These are phyloP conservation scores for Hanseniaspora uvarum DNA, from an alignment of 1,139 yeast genomes.

Conservation along the genomic window DNA sequence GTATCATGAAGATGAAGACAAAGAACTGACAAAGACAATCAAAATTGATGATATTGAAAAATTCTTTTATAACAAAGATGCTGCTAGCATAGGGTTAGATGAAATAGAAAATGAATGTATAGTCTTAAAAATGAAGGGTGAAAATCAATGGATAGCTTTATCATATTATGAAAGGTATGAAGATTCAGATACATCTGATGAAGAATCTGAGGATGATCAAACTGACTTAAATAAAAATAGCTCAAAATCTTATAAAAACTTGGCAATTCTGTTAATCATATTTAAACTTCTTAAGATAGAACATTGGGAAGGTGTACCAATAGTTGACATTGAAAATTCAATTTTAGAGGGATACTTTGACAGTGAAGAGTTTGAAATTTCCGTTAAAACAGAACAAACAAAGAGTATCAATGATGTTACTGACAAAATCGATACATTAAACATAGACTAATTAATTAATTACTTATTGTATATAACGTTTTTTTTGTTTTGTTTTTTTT, in stretches of 20 bases:
- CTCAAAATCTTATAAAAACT: constrained; percentile 12
- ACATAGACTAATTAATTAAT: neutral
- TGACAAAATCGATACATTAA: neutral
- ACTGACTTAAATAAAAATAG: too few species aligned
- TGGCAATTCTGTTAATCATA: constrained; percentile 23
- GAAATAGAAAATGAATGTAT: constrained; percentile 39
- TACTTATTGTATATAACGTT: neutral
- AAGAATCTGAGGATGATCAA: constrained; percentile 23
- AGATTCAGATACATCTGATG: constrained; percentile 26
- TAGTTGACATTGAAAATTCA: neutral
- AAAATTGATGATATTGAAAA: constrained; percentile 39
- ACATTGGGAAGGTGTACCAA: constrained; percentile 37
- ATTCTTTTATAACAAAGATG: constrained; percentile 65
- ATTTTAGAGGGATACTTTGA: neutral
- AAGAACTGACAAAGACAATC: constrained; percentile 33
- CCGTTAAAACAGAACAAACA: neutral
- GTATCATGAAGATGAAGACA: constrained; percentile 50
- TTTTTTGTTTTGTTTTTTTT: neutral
- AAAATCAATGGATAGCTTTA: constrained; percentile 31
- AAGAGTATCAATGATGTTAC: neutral
- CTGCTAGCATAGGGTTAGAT: constrained; percentile 53
- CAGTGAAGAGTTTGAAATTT: neutral
- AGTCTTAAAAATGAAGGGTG: constrained; percentile 22
- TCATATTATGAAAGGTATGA: constrained; percentile 31
- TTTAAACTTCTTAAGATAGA: constrained; percentile 55